A percentile compares a stretch with the other conserved stretches of the same genome.
Conservation (phyloP, 2,329 filamentous ascomycete species). For the Parafenestella ontariensis region DNA sequence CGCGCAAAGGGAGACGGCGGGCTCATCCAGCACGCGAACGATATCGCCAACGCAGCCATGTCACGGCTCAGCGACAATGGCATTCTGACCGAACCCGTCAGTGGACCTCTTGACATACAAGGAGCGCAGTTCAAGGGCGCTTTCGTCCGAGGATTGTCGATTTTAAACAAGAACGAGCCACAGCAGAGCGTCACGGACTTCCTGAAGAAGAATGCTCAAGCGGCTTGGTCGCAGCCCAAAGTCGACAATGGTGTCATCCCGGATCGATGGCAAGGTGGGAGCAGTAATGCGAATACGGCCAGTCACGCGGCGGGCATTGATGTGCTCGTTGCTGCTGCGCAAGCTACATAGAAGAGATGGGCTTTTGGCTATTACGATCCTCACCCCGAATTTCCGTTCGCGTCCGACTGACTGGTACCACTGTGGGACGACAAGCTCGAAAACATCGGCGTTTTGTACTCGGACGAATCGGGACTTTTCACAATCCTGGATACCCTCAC, state of each 20-base stretch:
- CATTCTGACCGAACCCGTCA: slow-evolving; percentile 42
- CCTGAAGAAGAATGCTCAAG: slow-evolving; percentile 44
- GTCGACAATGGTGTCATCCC: slow-evolving; percentile 58
- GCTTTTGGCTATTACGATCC: too few relatives aligned
- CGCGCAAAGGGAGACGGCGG: slow-evolving; percentile 50
- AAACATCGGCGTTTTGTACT: too few relatives aligned
- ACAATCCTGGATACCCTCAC: too few relatives aligned
- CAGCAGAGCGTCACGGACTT: slow-evolving; percentile 33
- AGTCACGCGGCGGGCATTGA: slow-evolving; percentile 71
- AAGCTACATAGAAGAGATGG: slow-evolving; percentile 10
- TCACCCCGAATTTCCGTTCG: too few relatives aligned
- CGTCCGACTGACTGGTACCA: too few relatives aligned
- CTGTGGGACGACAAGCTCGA: too few relatives aligned
- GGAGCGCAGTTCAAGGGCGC: slow-evolving; percentile 48
- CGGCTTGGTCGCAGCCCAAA: slow-evolving; percentile 36
- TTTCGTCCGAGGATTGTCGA: slow-evolving; percentile 44
- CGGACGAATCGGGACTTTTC: too few relatives aligned
- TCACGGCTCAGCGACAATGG: slow-evolving; percentile 33
- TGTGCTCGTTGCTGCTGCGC: slow-evolving; percentile 63
- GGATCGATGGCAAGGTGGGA: slow-evolving; percentile 66
- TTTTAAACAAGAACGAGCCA: slow-evolving; percentile 36
- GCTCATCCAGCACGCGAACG: slow-evolving; percentile 32
- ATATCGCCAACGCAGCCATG: slow-evolving; percentile 38
- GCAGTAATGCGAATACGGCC: slow-evolving; percentile 57
- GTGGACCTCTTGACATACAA: slow-evolving; percentile 32